phyloP scores from a whole-genome alignment of 2,329 filamentous ascomycete species.

The Trematosphaeria pertusa region DNA sequence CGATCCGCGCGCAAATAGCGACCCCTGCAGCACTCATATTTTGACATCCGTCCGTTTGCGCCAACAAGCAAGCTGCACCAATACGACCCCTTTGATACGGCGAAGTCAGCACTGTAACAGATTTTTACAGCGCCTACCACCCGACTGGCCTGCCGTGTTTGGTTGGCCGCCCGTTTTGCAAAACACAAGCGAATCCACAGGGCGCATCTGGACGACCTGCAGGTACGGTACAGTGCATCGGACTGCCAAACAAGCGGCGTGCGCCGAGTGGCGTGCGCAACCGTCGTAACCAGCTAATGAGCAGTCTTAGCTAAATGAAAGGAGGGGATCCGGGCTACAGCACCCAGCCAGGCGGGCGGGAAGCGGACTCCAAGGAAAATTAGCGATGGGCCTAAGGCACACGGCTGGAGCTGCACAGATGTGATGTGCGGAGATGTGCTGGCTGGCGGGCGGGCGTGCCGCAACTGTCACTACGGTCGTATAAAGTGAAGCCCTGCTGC shows the following conservation, averaged over 20 bases:
- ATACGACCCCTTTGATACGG: background rate
- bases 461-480: background rate
- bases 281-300: background rate
- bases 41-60: too few species aligned
- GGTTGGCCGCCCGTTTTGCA: background rate
- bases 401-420: background rate
- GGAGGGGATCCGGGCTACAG: conserved; percentile 12
- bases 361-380: background rate
- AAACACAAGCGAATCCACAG: background rate
- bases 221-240: conserved; percentile 1
- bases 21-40: background rate
- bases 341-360: conserved; percentile 5
- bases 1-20: background rate
- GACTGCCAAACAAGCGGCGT: conserved; percentile 6
- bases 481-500: conserved; percentile 11
- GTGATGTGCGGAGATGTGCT: background rate
- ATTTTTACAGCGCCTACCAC: background rate
- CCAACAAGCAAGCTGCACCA: background rate
- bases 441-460: background rate
- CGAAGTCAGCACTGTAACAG: background rate
- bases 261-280: conserved; percentile 1
- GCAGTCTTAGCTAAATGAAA: conserved; percentile 7
- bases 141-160: background rate
- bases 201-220: background rate
- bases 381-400: conserved; percentile 5